Evolutionary conservation across 257 asterid genomes (phyloP).

Genomic region (Solanum paucissectum): DNA sequence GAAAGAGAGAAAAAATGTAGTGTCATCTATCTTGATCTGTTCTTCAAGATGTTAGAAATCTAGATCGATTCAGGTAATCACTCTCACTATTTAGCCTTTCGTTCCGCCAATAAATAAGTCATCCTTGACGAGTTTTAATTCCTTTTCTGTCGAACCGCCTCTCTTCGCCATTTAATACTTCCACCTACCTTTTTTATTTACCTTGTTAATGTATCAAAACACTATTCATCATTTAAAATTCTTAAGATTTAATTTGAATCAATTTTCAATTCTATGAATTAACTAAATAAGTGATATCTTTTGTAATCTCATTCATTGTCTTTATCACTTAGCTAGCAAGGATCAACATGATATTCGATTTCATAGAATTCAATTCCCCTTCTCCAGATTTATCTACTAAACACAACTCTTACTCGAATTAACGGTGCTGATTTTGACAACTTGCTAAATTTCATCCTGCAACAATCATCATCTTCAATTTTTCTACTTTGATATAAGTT

Average conservation of each 20-base stretch:
- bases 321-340: neutral
- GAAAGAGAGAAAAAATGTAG: neutral
- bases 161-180: neutral
- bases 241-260: neutral
- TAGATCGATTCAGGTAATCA: neutral
- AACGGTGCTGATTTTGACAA: neutral
- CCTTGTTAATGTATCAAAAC: neutral
- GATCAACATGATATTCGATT: neutral
- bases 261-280: neutral
- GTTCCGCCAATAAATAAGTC: neutral
- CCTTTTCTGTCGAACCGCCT: neutral
- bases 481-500: neutral
- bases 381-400: neutral
- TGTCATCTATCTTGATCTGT: neutral
- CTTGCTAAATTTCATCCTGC: neutral
- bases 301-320: neutral
- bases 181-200: too few relatives aligned
- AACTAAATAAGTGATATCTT: neutral
- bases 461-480: neutral
- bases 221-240: neutral
- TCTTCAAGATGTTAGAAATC: neutral
- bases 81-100: neutral
- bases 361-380: neutral
- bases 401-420: neutral
- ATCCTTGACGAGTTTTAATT: neutral